These are phyloP conservation scores for Penicillium concentricum DNA, from an alignment of 2,329 filamentous ascomycete genomes.

Conservation along the genomic window DNA sequence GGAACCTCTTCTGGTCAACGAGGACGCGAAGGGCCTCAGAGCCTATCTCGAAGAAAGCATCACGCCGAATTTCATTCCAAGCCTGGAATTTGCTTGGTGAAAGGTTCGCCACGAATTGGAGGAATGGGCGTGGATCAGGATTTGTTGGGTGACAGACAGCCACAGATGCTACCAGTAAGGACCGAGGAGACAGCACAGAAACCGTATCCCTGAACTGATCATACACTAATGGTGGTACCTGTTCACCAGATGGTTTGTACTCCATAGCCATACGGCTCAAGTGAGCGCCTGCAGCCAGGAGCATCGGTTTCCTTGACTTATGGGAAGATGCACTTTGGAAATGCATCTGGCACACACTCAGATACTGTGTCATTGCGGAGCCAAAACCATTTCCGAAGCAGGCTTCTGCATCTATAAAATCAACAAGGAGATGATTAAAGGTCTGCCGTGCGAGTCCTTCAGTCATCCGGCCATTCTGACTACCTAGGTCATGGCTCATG, in stretches of 20 bases:
- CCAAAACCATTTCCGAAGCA: conserved; percentile 34
- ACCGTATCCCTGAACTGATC: conserved; percentile 32
- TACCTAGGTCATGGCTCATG: conserved; percentile 28
- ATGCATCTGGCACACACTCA: conserved; percentile 26
- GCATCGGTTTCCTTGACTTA: conserved; percentile 17
- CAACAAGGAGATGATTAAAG: conserved; percentile 29
- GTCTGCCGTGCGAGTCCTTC: conserved; percentile 19
- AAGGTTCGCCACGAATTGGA: conserved; percentile 28
- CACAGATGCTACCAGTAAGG: conserved; percentile 30
- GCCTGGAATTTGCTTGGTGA: conserved; percentile 19
- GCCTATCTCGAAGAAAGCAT: conserved; percentile 33
- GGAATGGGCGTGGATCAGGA: conserved; percentile 33
- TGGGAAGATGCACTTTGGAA: conserved; percentile 9
- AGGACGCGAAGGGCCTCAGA: conserved; percentile 41
- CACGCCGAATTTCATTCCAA: conserved; percentile 23
- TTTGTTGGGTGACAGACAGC: conserved; percentile 40
- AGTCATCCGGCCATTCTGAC: conserved; percentile 23
- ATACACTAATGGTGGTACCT: conserved; percentile 31
- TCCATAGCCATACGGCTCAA: conserved; percentile 28
- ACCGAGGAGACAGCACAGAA: conserved; percentile 22
- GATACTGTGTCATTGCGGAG: conserved; percentile 33
- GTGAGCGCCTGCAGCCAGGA: conserved; percentile 26
- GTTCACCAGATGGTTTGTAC: conserved; percentile 21
- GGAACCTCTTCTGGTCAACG: conserved; percentile 31
- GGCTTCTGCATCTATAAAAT: conserved; percentile 36